phyloP scores from a whole-genome alignment of 2,329 filamentous ascomycete species.

The Botrytis paeoniae region DNA sequence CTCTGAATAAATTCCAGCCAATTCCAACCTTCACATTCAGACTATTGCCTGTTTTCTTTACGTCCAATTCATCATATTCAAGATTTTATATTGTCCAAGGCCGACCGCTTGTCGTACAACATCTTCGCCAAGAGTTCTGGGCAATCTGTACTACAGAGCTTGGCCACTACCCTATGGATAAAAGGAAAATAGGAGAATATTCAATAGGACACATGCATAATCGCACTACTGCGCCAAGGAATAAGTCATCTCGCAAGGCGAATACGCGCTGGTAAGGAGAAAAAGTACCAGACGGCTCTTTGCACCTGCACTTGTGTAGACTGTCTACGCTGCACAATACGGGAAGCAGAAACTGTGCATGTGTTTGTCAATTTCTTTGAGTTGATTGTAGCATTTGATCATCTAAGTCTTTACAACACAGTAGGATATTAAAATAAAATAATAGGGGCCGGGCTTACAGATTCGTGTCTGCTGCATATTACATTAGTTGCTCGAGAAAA shows the following conservation, averaged over 20 bases:
- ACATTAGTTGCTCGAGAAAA: not conserved
- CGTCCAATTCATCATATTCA: not conserved
- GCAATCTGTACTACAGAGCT: not conserved
- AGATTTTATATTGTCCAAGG: not conserved
- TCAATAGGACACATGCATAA: not conserved
- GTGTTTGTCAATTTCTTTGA: not conserved
- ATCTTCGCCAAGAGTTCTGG: slow-evolving; percentile 3
- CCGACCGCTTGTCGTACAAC: not conserved
- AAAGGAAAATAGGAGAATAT: not conserved
- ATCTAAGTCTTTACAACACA: not conserved
- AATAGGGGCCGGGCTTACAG: not conserved
- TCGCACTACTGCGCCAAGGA: not conserved
- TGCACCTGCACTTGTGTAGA: not conserved
- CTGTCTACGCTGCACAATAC: not conserved
- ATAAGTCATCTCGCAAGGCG: not conserved
- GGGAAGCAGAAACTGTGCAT: not conserved
- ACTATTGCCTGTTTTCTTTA: not conserved
- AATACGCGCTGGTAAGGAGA: not conserved
- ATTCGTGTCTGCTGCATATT: not conserved
- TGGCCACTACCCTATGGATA: not conserved
- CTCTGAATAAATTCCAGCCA: not conserved
- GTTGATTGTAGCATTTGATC: not conserved
- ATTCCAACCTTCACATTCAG: not conserved
- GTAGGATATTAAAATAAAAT: too few relatives aligned
- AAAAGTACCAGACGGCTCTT: not conserved